Percentiles rank a stretch among this genome's conserved stretches.
Evolutionary conservation across 345 rosid genomes (phyloP).

Genomic region (Raphanus sativus): DNA sequence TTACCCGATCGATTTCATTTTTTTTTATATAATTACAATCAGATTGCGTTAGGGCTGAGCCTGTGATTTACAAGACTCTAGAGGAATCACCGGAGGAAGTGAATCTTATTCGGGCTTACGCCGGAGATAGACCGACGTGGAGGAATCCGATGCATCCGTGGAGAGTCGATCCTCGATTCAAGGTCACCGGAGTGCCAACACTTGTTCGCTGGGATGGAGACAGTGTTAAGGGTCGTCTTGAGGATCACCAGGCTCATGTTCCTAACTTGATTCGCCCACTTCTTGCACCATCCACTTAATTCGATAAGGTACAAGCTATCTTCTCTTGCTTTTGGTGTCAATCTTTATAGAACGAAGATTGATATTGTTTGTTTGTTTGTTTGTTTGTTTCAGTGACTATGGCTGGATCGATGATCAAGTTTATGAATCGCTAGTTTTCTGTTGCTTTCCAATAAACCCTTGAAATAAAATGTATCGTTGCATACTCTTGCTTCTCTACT

Average conservation of each 20-base stretch:
- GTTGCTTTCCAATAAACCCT: constrained; percentile 13
- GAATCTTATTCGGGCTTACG: constrained; percentile 66
- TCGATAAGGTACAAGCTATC: not conserved
- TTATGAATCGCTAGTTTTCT: not conserved
- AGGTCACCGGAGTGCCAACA: constrained; percentile 83
- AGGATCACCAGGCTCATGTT: constrained; percentile 81
- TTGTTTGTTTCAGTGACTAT: constrained; percentile 9
- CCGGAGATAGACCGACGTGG: constrained; percentile 89
- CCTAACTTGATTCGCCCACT: constrained; percentile 60
- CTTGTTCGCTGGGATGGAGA: constrained; percentile 67
- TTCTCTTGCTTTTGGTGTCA: not conserved
- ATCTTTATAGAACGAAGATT: not conserved
- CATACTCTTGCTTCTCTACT: not conserved
- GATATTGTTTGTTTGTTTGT: not conserved
- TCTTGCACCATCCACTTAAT: constrained; percentile 17
- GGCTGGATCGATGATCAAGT: constrained; percentile 2
- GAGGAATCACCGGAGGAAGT: constrained; percentile 61
- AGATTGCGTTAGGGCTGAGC: constrained; percentile 96
- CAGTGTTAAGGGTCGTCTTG: constrained; percentile 57
- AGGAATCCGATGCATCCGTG: constrained; percentile 70
- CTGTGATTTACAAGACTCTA: constrained; percentile 70
- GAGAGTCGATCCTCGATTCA: constrained; percentile 71
- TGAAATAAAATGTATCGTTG: not conserved
- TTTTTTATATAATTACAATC: not conserved
- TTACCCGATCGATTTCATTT: not conserved